Evolutionary conservation across 164 flowering plant species (phyloP), one percentile per base, ranked within the genome.

Genomic region (Aristolochia californica): DNA sequence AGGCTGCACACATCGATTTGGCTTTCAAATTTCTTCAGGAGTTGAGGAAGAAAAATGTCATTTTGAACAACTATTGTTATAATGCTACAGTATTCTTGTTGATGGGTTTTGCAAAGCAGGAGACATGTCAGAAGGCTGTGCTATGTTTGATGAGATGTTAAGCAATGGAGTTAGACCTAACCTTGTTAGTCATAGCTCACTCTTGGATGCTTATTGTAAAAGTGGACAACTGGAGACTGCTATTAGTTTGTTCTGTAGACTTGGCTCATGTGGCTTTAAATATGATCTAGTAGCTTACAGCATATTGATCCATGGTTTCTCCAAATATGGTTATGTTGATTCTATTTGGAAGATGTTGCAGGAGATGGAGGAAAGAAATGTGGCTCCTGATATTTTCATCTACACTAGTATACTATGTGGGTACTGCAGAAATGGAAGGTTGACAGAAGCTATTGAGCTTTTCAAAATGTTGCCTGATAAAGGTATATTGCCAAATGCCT

Each of bases 31-130:
- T 70, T 27, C 57, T 86, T 43, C 55, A 43, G 27, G 45, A 56
- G 5, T 62, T 77, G 73, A 72, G 55, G 57, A 10, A 22, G 5
- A 57, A 34, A 56, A 60, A 59, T 34, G 4, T 34, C 10, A 72
- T 74, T 55, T 20, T 80, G 20, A 79, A 75, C 68, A 50, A 34
- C 59, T 72, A 73, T 55, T 72, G 78, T 68, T 86, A 74, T 47
- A 86, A 77, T 86, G 78, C 78, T 85, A 78, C 45, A 77, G 76
- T 68, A 78, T 80, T 58, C 59, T 85, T 54, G 69, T 83, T 70
- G 73, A 80, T 64, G 79, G 77, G 25, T 80, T 80, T 47, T 80
- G 87, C 74, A 78, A 70, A 70, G 56, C 34, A 13, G 85, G 80
- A 15, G 60, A 80, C 59, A 40, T 73, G 49, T 58, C 62, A 23